Evolutionary conservation across 306 rosid genomes (phyloP).

Genomic region (Pueraria montana): DNA sequence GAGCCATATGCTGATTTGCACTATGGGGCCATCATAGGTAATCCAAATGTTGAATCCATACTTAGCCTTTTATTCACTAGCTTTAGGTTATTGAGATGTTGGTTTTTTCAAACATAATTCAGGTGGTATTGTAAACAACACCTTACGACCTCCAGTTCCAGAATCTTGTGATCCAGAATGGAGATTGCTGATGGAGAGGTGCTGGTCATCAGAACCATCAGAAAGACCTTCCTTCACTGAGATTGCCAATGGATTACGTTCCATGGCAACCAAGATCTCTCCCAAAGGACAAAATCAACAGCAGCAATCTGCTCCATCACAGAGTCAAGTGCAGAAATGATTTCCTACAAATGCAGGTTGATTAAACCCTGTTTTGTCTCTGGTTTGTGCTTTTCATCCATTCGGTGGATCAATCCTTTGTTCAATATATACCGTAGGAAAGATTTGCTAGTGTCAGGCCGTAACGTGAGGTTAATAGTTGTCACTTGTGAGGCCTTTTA

Average conservation of each 20-base stretch:
- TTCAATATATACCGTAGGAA: slow-evolving; percentile 40
- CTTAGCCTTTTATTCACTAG: neutral
- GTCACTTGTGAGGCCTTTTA: slow-evolving; percentile 24
- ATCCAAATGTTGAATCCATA: slow-evolving; percentile 10
- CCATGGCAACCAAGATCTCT: slow-evolving; percentile 77
- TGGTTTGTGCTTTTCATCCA: slow-evolving; percentile 42
- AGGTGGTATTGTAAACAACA: slow-evolving; percentile 97
- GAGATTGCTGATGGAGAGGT: slow-evolving; percentile 82
- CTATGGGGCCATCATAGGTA: slow-evolving; percentile 96
- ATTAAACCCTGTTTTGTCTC: slow-evolving; percentile 21
- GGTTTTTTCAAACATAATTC: slow-evolving; percentile 41
- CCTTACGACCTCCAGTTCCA: slow-evolving; percentile 81
- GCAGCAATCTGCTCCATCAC: slow-evolving; percentile 59
- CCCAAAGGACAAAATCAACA: slow-evolving; percentile 71
- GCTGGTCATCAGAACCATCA: slow-evolving; percentile 90
- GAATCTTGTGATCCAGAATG: slow-evolving; percentile 82
- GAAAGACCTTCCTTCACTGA: slow-evolving; percentile 87
- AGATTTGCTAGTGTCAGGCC: slow-evolving; percentile 34
- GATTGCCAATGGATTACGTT: slow-evolving; percentile 75
- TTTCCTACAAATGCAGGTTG: slow-evolving; percentile 35
- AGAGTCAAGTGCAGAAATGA: slow-evolving; percentile 61
- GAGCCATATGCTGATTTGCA: slow-evolving; percentile 94
- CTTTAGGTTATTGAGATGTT: slow-evolving; percentile 37
- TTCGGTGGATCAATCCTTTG: slow-evolving; percentile 37
- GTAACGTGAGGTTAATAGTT: neutral